Evolutionary conservation across 2,329 filamentous ascomycete species (phyloP).

Genomic region (Colletotrichum sidae): DNA sequence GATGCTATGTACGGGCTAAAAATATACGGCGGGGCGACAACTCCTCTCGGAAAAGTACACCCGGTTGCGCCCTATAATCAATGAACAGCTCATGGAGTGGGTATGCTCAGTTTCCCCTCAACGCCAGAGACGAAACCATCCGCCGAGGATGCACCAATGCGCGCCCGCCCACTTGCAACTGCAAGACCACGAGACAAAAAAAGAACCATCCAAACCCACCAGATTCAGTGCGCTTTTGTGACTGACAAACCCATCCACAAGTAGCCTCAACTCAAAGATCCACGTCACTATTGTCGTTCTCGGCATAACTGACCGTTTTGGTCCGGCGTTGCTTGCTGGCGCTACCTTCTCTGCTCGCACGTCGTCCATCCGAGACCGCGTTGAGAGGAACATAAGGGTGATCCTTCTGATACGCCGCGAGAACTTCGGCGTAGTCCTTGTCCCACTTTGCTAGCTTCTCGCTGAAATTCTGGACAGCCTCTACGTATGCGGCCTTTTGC

Average conservation of each 20-base stretch:
- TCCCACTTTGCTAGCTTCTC: conserved; percentile 79
- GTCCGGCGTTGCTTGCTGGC: conserved; percentile 49
- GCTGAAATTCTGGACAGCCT: conserved; percentile 69
- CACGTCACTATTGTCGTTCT: conserved; percentile 46
- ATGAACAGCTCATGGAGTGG: too few relatives aligned
- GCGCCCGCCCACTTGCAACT: not conserved
- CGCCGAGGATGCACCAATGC: not conserved
- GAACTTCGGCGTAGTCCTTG: conserved; percentile 67
- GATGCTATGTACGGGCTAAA: not conserved
- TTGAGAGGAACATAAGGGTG: conserved; percentile 59
- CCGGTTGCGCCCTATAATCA: too few relatives aligned
- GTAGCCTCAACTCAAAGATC: conserved; percentile 32
- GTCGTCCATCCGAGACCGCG: conserved; percentile 17
- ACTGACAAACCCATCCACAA: not conserved
- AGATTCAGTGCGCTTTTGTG: not conserved
- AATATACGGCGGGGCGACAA: too few relatives aligned
- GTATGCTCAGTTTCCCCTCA: too few relatives aligned
- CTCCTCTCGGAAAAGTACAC: too few relatives aligned
- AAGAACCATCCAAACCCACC: not conserved
- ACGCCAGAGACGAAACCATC: not conserved
- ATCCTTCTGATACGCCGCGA: conserved; percentile 63
- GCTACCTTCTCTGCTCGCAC: conserved; percentile 15
- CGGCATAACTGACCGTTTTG: conserved; percentile 51
- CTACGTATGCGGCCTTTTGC: conserved; percentile 75
- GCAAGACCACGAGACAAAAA: not conserved